phyloP scores from a whole-genome alignment of 2,329 filamentous ascomycete species.

The Fusarium sterilihyphosum region DNA sequence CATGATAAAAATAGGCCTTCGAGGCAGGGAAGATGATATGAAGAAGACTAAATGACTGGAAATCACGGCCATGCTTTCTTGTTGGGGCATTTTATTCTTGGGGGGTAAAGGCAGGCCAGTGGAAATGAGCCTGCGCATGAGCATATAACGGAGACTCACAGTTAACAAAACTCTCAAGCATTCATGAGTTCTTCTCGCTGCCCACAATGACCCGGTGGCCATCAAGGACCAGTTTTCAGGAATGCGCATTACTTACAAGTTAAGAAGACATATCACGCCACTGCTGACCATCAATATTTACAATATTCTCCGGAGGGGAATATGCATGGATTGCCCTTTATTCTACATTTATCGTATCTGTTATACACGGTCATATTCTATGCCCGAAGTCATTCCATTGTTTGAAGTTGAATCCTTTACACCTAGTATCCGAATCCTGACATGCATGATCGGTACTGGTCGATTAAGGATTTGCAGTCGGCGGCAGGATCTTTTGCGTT shows the following conservation, averaged over 20 bases:
- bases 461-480: slow-evolving; percentile 84
- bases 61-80: background rate
- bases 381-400: slow-evolving; percentile 7
- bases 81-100: background rate
- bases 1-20: slow-evolving; percentile 45
- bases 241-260: background rate
- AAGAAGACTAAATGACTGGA: background rate
- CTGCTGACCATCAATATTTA: background rate
- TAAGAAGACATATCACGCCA: slow-evolving; percentile 34
- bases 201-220: background rate
- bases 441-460: slow-evolving; percentile 93
- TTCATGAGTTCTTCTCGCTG: background rate
- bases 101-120: background rate
- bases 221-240: background rate
- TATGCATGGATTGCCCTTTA: slow-evolving; percentile 33
- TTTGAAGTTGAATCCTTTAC: slow-evolving; percentile 44
- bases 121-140: background rate
- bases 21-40: slow-evolving; percentile 42
- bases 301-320: slow-evolving; percentile 34
- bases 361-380: slow-evolving; percentile 36
- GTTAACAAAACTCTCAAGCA: background rate
- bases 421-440: slow-evolving; percentile 88
- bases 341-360: slow-evolving; percentile 39
- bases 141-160: background rate
- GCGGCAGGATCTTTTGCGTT: slow-evolving; percentile 81